Base-by-base conservation (phyloP, 2,329 filamentous ascomycete genomes). In the Juglanconis oblonga region DNA sequence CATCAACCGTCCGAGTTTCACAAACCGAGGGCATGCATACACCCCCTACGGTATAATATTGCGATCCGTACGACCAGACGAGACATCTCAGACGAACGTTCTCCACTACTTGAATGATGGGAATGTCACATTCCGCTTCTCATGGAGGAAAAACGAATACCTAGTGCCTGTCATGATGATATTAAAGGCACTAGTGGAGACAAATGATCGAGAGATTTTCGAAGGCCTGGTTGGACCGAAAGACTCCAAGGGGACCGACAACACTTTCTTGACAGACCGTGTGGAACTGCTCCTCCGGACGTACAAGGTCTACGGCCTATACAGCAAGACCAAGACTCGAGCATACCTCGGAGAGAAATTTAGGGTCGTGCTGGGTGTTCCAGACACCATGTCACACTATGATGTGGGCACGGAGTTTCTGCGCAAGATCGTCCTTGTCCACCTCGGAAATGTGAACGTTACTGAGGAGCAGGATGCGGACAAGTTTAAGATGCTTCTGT, bases 101-200 rank as follows among this genome's bases (percentile, higher is more conserved):
- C 82, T 99, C 52, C 95, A 99, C 76, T 99, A 98, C 74, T 84
- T 99, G 59, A 92, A 84, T 68, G 95, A 99, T 72, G 95, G 95
- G 65, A 98, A 97, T 74, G 88, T 98, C 68, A 98, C 92, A 0
- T 97, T 99, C 76, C 85, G 95, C 59, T 99, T 99, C 76, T 97
- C 94, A 6, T 99, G 94, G 94, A 85, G 93, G 67, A 99, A 99
- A 77, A 92, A 92, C 67, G 95, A 99, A 75, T 99, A 92, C 70
- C 85, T 99, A n/a, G 85, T 99, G 2, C 95, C 95, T 1, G 90
- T 92, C 63, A 88, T 97, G 83, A 98, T 99, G 94, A 87, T 99
- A 38, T 77, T 99, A 65, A 99, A 98, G 78, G 94, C 95, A 1
- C 79, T 99, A 53, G 85, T 95, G 2, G 94, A 99, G 74, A 99